Evolutionary conservation across 2,329 filamentous ascomycete species (phyloP).

Genomic region (Tolypocladium amazonense): DNA sequence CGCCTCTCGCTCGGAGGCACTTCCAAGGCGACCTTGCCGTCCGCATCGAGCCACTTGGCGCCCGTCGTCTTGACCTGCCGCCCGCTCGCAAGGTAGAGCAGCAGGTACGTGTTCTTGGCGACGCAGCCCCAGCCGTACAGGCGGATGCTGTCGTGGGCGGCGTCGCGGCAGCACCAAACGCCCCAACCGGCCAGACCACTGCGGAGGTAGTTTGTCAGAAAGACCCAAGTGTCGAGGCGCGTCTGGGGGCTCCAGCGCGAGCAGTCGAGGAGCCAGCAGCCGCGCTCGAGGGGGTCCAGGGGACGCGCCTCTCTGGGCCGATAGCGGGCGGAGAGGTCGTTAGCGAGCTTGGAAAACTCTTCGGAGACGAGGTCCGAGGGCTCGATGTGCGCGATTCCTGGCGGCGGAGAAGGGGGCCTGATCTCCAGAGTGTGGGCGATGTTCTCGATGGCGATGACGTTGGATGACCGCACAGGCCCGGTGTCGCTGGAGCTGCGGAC

Average conservation of each 20-base stretch:
- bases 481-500: slow-evolving; percentile 20
- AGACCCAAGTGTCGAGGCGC: slow-evolving; percentile 49
- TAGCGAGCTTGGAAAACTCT: slow-evolving; percentile 38
- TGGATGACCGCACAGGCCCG: slow-evolving; percentile 8
- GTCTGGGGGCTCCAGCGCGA: slow-evolving; percentile 37
- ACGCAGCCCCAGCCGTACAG: slow-evolving; percentile 73
- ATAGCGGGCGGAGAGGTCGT: slow-evolving; percentile 42
- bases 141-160: slow-evolving; percentile 36
- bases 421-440: slow-evolving; percentile 34
- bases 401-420: slow-evolving; percentile 40
- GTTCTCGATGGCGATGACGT: slow-evolving; percentile 6
- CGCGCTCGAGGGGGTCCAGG: slow-evolving; percentile 53
- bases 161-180: slow-evolving; percentile 41
- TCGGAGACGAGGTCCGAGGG: slow-evolving; percentile 44
- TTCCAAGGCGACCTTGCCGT: slow-evolving; percentile 40
- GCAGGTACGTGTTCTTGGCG: slow-evolving; percentile 60
- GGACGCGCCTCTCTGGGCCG: slow-evolving; percentile 26
- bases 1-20: slow-evolving; percentile 16
- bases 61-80: slow-evolving; percentile 47
- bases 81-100: slow-evolving; percentile 63
- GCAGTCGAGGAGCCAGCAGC: slow-evolving; percentile 63
- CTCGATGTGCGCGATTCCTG: slow-evolving; percentile 33
- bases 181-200: slow-evolving; percentile 57
- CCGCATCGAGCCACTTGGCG: slow-evolving; percentile 56
- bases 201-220: slow-evolving; percentile 48